These are phyloP conservation scores for Trypanosoma congolense DNA, from an alignment of 208 protist genomes.

Conservation along the genomic window DNA sequence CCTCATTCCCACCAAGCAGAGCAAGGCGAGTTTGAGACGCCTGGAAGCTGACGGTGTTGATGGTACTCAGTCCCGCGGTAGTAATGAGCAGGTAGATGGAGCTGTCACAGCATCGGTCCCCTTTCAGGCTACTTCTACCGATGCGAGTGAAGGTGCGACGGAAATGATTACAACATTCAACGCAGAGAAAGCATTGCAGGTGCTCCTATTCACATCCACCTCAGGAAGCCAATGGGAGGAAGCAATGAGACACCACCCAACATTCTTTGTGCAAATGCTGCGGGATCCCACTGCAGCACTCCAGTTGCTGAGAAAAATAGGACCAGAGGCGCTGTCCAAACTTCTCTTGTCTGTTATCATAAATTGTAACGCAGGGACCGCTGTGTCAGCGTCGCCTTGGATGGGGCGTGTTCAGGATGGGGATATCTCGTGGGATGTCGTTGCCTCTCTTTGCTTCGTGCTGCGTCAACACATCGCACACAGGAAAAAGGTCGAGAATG, in stretches of 20 bases:
- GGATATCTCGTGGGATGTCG: conserved; percentile 36
- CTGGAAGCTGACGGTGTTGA: too few relatives aligned
- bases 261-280: conserved; percentile 42
- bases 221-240: conserved; percentile 18
- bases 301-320: conserved; percentile 37
- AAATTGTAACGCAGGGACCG: conserved; percentile 2
- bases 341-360: conserved; percentile 24
- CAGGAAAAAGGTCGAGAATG: conserved; percentile 31
- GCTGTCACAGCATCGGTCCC: neutral
- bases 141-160: neutral
- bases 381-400: neutral
- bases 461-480: conserved; percentile 28
- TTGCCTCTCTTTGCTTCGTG: conserved; percentile 35
- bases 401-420: conserved; percentile 1
- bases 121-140: neutral
- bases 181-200: conserved; percentile 28
- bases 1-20: conserved; percentile 10
- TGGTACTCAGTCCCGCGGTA: neutral
- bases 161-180: conserved; percentile 22
- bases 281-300: conserved; percentile 39
- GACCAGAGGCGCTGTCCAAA: conserved; percentile 15
- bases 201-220: conserved; percentile 27
- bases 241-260: conserved; percentile 25
- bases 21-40: too few relatives aligned
- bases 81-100: neutral